Percentiles rank a stretch among this genome's conserved stretches.
phyloP scores from a whole-genome alignment of 169 alveolate genomes.

The Cryptosporidium sp. region DNA sequence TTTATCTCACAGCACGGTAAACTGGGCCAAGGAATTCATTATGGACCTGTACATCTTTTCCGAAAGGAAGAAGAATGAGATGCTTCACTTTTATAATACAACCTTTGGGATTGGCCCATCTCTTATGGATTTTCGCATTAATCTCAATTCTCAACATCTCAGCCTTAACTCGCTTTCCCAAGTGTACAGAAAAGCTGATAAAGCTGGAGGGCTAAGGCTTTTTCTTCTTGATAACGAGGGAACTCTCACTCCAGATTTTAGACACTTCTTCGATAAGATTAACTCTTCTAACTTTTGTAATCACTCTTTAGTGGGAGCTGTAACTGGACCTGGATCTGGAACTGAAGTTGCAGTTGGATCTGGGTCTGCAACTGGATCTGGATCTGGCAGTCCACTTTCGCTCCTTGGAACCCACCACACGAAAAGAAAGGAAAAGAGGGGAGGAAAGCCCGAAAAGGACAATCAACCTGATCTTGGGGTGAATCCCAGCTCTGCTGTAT shows the following conservation, averaged over 20 bases:
- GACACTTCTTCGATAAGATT: constrained; percentile 59
- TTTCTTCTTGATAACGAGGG: constrained; percentile 83
- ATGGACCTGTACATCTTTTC: constrained; percentile 42
- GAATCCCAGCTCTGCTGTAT: neutral
- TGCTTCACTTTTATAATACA: constrained; percentile 35
- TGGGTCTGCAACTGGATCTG: neutral
- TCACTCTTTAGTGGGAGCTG: neutral
- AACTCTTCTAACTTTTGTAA: neutral
- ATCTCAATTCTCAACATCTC: constrained; percentile 24
- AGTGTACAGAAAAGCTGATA: constrained; percentile 6
- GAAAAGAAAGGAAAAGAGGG: neutral
- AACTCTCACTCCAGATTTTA: constrained; percentile 80
- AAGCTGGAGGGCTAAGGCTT: constrained; percentile 44
- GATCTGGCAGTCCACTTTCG: neutral
- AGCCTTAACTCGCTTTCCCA: constrained; percentile 36
- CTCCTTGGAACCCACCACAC: neutral
- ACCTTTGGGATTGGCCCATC: constrained; percentile 67
- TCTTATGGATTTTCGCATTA: constrained; percentile 23
- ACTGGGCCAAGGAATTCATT: constrained; percentile 64
- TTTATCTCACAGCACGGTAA: constrained; percentile 54
- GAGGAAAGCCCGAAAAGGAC: no score
- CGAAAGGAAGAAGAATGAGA: constrained; percentile 39
- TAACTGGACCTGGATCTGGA: neutral
- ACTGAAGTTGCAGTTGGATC: neutral
- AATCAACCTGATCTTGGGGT: neutral